These are phyloP conservation scores for Hypomyces rosellus DNA, from an alignment of 2,329 filamentous ascomycete species.

Conservation along the genomic window DNA sequence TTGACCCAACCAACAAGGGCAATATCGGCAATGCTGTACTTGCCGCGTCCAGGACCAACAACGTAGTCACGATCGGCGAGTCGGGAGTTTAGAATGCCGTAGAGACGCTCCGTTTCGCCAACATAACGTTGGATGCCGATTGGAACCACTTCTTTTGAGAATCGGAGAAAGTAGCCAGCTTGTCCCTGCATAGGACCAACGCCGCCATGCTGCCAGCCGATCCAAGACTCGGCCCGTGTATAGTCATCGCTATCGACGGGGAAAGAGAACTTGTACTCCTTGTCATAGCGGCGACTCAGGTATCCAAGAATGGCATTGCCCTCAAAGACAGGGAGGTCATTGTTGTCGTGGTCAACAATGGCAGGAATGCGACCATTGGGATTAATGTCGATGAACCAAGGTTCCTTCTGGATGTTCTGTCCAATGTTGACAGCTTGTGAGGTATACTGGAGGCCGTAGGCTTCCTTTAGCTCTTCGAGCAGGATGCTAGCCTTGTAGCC, in stretches of 20 bases:
- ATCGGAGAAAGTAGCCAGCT: conserved; percentile 65
- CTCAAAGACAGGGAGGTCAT: conserved; percentile 63
- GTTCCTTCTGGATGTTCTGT: conserved; percentile 60
- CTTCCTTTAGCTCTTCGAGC: conserved; percentile 60
- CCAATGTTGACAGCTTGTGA: conserved; percentile 53
- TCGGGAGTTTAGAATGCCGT: conserved; percentile 63
- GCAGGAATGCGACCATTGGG: conserved; percentile 62
- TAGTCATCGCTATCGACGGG: conserved; percentile 32
- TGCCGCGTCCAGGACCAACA: conserved; percentile 47
- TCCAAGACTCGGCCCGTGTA: conserved; percentile 41
- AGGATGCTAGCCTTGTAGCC: conserved; percentile 54
- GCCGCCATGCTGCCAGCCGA: conserved; percentile 68
- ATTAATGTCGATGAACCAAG: conserved; percentile 56
- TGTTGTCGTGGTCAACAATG: conserved; percentile 59
- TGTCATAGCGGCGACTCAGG: conserved; percentile 65
- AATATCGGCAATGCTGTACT: conserved; percentile 65
- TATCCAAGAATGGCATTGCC: conserved; percentile 68
- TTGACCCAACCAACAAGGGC: conserved; percentile 65
- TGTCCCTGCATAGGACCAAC: conserved; percentile 68
- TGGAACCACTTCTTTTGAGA: conserved; percentile 61
- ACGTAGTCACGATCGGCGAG: conserved; percentile 48
- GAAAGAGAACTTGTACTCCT: conserved; percentile 39
- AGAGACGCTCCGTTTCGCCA: conserved; percentile 69
- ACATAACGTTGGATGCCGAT: conserved; percentile 69
- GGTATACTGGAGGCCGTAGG: conserved; percentile 55